Evolutionary conservation across 2,329 filamentous ascomycete genomes (phyloP).

Genomic region (Apiospora hydei): DNA sequence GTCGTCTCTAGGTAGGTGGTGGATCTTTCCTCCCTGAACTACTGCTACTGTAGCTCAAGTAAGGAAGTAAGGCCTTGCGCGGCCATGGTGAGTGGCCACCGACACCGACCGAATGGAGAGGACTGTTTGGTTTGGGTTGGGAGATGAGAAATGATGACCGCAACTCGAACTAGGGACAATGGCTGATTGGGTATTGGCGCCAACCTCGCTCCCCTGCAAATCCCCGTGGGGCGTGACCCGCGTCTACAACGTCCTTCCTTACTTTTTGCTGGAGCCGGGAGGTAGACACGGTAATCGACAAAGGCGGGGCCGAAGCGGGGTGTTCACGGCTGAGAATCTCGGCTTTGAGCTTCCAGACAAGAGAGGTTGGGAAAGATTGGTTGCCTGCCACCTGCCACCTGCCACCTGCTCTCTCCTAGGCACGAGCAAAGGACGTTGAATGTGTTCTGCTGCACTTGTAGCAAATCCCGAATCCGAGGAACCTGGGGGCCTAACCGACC

Average conservation of each 20-base stretch:
- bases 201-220: constrained; percentile 1
- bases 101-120: not conserved
- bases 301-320: constrained; percentile 21
- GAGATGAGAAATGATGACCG: constrained; percentile 7
- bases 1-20: not conserved
- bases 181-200: not conserved
- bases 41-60: not conserved
- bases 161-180: constrained; percentile 2
- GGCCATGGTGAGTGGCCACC: not conserved
- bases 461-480: not conserved
- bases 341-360: constrained; percentile 15
- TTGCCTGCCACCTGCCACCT: not conserved
- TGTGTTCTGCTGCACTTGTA: not conserved
- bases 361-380: not conserved
- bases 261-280: constrained; percentile 22
- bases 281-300: constrained; percentile 23
- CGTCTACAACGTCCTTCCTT: constrained; percentile 31
- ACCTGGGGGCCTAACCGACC: not conserved
- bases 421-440: not conserved
- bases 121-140: not conserved
- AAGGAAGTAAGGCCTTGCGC: not conserved
- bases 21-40: not conserved
- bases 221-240: constrained; percentile 8
- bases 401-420: not conserved
- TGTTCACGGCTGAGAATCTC: constrained; percentile 22